phyloP scores from a whole-genome alignment of 139 green algal species.

The Micractinium conductrix region DNA sequence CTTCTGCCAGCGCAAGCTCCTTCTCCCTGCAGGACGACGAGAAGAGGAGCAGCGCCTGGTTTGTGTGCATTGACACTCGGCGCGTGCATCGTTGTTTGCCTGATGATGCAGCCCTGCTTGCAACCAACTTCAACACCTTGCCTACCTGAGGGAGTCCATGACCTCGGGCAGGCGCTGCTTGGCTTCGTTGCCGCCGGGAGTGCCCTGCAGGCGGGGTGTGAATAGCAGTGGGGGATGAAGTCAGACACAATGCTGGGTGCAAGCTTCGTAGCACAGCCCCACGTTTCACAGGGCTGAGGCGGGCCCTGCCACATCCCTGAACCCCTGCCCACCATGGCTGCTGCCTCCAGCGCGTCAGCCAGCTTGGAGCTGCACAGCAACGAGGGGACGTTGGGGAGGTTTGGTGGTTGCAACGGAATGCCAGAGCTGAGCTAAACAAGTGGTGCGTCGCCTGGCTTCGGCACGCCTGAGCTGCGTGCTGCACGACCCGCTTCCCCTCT shows the following conservation, averaged over 20 bases:
- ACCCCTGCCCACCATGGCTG: not conserved
- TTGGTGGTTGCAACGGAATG: too few relatives aligned
- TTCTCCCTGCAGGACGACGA: not conserved
- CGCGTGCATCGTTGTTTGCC: too few relatives aligned
- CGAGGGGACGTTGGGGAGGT: too few relatives aligned
- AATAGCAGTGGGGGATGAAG: not conserved
- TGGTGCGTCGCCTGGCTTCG: too few relatives aligned
- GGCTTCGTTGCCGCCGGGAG: slow-evolving; percentile 30
- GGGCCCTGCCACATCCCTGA: not conserved
- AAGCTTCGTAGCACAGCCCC: not conserved
- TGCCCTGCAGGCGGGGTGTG: slow-evolving; percentile 14
- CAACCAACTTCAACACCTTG: too few relatives aligned
- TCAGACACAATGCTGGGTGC: not conserved
- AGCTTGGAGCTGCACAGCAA: not conserved
- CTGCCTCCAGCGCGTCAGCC: slow-evolving; percentile 16
- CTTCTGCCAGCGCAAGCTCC: slow-evolving; percentile 12
- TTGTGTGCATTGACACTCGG: too few relatives aligned
- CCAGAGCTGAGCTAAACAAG: too few relatives aligned
- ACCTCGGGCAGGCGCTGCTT: slow-evolving; percentile 44
- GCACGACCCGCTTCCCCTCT: not conserved
- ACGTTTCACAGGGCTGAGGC: not conserved
- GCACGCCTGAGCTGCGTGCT: not conserved
- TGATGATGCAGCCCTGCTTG: too few relatives aligned
- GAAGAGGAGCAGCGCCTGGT: too few relatives aligned
- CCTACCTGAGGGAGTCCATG: slow-evolving; percentile 33